Conservation (phyloP, 805 yeast species). For the Helenozyma baotianmanensis region DNA sequence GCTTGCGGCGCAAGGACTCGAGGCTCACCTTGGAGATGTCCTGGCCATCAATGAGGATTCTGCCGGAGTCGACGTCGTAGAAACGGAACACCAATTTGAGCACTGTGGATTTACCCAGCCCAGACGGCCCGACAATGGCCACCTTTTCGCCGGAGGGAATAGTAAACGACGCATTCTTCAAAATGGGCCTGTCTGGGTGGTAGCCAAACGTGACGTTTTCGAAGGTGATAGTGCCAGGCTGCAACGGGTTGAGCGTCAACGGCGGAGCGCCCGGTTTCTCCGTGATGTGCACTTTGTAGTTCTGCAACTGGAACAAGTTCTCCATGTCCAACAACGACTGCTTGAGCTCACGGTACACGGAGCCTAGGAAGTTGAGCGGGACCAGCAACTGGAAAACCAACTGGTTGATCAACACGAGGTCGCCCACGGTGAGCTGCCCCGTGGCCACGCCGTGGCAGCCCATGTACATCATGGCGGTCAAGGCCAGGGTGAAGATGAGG, state of each 20-base stretch:
- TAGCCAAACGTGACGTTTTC: slow-evolving; percentile 93
- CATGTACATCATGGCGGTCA: slow-evolving; percentile 97
- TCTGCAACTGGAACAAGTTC: slow-evolving; percentile 80
- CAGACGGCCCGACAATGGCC: slow-evolving; percentile 95
- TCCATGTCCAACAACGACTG: slow-evolving; percentile 96
- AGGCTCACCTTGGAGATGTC: slow-evolving; percentile 73
- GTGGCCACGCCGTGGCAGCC: slow-evolving; percentile 89
- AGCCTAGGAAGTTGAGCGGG: slow-evolving; percentile 90
- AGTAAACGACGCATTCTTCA: slow-evolving; percentile 72
- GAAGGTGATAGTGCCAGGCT: slow-evolving; percentile 75
- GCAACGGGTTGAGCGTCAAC: slow-evolving; percentile 39
- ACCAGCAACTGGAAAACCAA: slow-evolving; percentile 93
- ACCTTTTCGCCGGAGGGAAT: slow-evolving; percentile 90
- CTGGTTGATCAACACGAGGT: slow-evolving; percentile 89
- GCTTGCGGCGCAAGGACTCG: slow-evolving; percentile 64
- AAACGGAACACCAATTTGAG: slow-evolving; percentile 81
- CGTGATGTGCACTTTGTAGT: slow-evolving; percentile 60
- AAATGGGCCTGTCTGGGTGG: slow-evolving; percentile 81
- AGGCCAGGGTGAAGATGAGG: slow-evolving; percentile 76
- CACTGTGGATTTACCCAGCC: slow-evolving; percentile 92
- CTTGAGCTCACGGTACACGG: slow-evolving; percentile 90
- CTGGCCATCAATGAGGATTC: slow-evolving; percentile 82
- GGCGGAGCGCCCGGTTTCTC: slow-evolving; percentile 63
- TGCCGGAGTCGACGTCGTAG: slow-evolving; percentile 76
- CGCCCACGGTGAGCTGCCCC: slow-evolving; percentile 87